Conservation (phyloP, 371 early-diverging fungal species). For the Chytridium lagenaria region DNA sequence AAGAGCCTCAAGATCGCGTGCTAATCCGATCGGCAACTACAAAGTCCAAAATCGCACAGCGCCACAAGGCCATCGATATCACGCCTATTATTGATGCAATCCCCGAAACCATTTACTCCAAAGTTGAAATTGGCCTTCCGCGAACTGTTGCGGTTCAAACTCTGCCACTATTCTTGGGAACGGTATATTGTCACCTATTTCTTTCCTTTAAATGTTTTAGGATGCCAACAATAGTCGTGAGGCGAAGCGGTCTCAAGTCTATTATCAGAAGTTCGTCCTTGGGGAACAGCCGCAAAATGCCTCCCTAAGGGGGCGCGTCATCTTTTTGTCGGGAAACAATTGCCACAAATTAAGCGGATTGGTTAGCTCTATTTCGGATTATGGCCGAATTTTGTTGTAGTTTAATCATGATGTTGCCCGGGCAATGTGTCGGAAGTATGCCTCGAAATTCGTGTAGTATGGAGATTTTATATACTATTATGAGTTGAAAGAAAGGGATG, state of each 20-base stretch:
- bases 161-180: slow-evolving; percentile 23
- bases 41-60: slow-evolving; percentile 3
- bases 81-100: slow-evolving; percentile 29
- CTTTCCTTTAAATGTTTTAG: too few relatives aligned
- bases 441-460: too few relatives aligned
- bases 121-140: slow-evolving; percentile 4
- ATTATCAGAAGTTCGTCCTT: slow-evolving; percentile 53
- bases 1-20: not conserved
- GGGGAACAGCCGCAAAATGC: slow-evolving; percentile 52
- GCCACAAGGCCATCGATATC: slow-evolving; percentile 26
- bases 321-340: not conserved
- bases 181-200: too few relatives aligned
- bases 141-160: slow-evolving; percentile 35
- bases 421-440: too few relatives aligned
- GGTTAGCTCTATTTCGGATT: too few relatives aligned
- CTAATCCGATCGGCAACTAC: not conserved
- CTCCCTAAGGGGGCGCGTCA: slow-evolving; percentile 42
- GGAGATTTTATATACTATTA: too few relatives aligned
- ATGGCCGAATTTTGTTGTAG: too few relatives aligned
- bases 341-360: not conserved
- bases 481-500: too few relatives aligned
- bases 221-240: too few relatives aligned
- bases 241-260: slow-evolving; percentile 29
- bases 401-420: too few relatives aligned
- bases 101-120: slow-evolving; percentile 4